A percentile compares a stretch with the other conserved stretches of the same genome.
Evolutionary conservation across 106 monocot species (phyloP).

Genomic region (Allium sativum): DNA sequence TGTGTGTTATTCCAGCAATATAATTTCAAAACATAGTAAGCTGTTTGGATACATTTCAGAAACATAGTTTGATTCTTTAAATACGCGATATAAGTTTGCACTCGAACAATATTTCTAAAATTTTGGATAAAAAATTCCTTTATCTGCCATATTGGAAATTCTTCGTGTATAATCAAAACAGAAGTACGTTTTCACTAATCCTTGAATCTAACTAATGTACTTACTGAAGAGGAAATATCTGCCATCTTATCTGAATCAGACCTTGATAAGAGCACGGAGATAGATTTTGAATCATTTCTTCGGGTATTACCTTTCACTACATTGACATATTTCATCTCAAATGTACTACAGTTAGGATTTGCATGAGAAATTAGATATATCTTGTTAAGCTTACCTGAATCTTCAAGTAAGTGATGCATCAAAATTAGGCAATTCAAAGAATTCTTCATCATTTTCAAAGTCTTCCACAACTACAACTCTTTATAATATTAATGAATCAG

Average conservation of each 20-base stretch:
- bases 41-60: too few relatives aligned
- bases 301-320: constrained; percentile 21
- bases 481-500: constrained; percentile 72
- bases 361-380: not conserved
- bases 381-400: constrained; percentile 35
- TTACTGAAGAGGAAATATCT: constrained; percentile 52
- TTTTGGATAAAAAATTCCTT: too few relatives aligned
- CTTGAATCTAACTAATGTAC: constrained; percentile 35
- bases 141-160: too few relatives aligned
- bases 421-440: constrained; percentile 39
- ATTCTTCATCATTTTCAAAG: constrained; percentile 57
- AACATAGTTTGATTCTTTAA: too few relatives aligned
- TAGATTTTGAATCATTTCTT: constrained; percentile 82
- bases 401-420: constrained; percentile 38
- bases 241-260: constrained; percentile 37
- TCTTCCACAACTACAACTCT: constrained; percentile 56
- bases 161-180: too few relatives aligned
- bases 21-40: too few relatives aligned
- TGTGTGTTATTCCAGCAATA: too few relatives aligned
- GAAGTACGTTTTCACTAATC: too few relatives aligned
- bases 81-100: too few relatives aligned
- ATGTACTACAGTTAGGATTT: not conserved
- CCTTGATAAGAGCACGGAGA: constrained; percentile 30
- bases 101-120: too few relatives aligned
- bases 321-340: too few relatives aligned